Base-by-base conservation (phyloP, 495 filamentous ascomycete genomes). In the Penicillium odoratum region DNA sequence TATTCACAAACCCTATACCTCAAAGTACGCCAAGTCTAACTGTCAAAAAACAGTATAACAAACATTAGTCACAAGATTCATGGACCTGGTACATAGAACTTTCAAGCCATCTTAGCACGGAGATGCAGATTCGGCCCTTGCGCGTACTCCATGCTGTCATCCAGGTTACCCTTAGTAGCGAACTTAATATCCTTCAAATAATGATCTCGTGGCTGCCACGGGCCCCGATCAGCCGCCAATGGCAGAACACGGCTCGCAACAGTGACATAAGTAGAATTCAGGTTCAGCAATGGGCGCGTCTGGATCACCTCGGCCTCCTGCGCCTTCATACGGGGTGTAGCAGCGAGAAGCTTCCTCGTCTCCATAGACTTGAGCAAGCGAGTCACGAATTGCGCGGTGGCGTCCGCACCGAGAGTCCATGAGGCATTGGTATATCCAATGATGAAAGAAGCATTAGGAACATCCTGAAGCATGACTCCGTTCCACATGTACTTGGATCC, bases 351-450 rank as follows among this genome's bases (percentile, higher is more conserved):
- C 48, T 76, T 74, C 7, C 74, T 70, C 21, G 65, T 65, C 55
- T 76, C 59, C 63, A 82, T 68, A 5, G 69, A 66, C 40, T 73
- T 71, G 26, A 84, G 52, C 49, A 80, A 58, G 5, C 83, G 78
- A 9, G 62, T 64, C 15, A 84, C 45, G 29, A 82, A 69, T 16
- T 73, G 74, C 2, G 78, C 77, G 4, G 81, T 78, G 0, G 78
- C 75, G 60, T 87, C 84, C 2, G 82, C 74, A 18, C 83, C 82
- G 0, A 87, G 69, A 0, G 85, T 86, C 85, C 84, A 88, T 0
- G 78, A 77, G 0, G 78, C 77, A 51, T 83, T 81, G 6, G 79
- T 76, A 56, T 86, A 87, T 2, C 84, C 84, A 49, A 87, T 73
- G 5, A 84, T 65, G 54, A 83, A 76, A 3, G 75, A 64, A 18